Conservation (phyloP, 495 filamentous ascomycete genomes). For the Ascodesmis nigricans region DNA sequence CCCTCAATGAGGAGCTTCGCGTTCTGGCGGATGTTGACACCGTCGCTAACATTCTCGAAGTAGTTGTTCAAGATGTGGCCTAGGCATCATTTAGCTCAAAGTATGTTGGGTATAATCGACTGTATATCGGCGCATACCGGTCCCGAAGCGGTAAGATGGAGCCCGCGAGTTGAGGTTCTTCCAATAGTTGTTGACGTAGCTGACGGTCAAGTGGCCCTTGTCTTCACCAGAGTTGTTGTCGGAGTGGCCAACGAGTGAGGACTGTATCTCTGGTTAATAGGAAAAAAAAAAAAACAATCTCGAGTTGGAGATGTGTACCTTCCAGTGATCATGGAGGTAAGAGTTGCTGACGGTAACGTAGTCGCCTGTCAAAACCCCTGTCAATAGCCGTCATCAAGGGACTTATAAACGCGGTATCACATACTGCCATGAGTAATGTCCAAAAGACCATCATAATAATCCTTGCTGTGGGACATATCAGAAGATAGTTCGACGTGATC, state of each 20-base stretch:
- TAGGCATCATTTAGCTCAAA: too few species aligned
- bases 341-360: slow-evolving; percentile 30
- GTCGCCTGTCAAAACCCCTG: too few species aligned
- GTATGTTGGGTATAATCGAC: too few species aligned
- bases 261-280: too few species aligned
- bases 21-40: slow-evolving; percentile 42
- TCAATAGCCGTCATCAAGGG: too few species aligned
- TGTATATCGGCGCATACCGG: too few species aligned
- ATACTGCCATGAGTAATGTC: slow-evolving; percentile 36
- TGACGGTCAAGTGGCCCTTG: slow-evolving; percentile 34
- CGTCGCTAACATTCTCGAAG: slow-evolving; percentile 28
- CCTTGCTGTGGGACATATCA: slow-evolving; percentile 33
- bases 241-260: slow-evolving; percentile 38
- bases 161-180: slow-evolving; percentile 37
- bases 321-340: slow-evolving; percentile 42
- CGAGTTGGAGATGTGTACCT: too few species aligned
- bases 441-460: slow-evolving; percentile 46
- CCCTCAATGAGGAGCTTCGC: slow-evolving; percentile 43
- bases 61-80: slow-evolving; percentile 29
- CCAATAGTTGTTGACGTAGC: slow-evolving; percentile 42
- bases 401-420: too few species aligned
- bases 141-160: slow-evolving; percentile 42
- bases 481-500: slow-evolving; percentile 45
- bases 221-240: slow-evolving; percentile 29
- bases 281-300: too few species aligned